These are phyloP conservation scores for Hanseniaspora taiwanica DNA, from an alignment of 805 yeast species.

Conservation along the genomic window DNA sequence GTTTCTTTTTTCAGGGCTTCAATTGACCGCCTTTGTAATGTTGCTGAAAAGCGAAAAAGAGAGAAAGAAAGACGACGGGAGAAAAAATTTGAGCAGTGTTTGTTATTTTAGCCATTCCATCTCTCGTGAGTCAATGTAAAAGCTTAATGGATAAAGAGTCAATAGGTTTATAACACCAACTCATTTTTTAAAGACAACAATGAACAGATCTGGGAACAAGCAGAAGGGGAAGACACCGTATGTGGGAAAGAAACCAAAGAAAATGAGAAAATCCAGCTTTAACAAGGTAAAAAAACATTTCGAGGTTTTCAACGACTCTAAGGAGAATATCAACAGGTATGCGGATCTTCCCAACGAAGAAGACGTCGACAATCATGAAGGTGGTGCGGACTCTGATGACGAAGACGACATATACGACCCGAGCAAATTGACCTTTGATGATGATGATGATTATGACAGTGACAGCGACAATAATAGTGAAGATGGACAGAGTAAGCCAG, in stretches of 20 bases:
- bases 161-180: too few relatives aligned
- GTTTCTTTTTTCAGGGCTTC: too few relatives aligned
- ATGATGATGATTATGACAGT: slow-evolving; percentile 1
- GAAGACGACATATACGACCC: slow-evolving; percentile 4
- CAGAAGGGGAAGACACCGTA: background rate
- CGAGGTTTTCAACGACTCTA: slow-evolving; percentile 16
- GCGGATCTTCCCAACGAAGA: slow-evolving; percentile 14
- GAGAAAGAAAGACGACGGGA: too few relatives aligned
- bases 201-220: slow-evolving; percentile 3
- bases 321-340: slow-evolving; percentile 17
- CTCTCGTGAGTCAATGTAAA: too few relatives aligned
- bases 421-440: background rate
- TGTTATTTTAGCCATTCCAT: too few relatives aligned
- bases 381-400: too few relatives aligned
- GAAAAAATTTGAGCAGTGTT: too few relatives aligned
- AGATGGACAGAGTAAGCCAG: slow-evolving; percentile 5
- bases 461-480: slow-evolving; percentile 4
- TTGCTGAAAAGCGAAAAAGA: too few relatives aligned
- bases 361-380: background rate
- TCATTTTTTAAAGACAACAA: background rate
- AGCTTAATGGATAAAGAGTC: too few relatives aligned
- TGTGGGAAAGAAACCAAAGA: slow-evolving; percentile 8
- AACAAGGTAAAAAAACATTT: slow-evolving; percentile 18
- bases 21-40: too few relatives aligned
- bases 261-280: slow-evolving; percentile 23